Evolutionary conservation across 495 filamentous ascomycete species (phyloP).

Genomic region (Aspergillus ellipticus): DNA sequence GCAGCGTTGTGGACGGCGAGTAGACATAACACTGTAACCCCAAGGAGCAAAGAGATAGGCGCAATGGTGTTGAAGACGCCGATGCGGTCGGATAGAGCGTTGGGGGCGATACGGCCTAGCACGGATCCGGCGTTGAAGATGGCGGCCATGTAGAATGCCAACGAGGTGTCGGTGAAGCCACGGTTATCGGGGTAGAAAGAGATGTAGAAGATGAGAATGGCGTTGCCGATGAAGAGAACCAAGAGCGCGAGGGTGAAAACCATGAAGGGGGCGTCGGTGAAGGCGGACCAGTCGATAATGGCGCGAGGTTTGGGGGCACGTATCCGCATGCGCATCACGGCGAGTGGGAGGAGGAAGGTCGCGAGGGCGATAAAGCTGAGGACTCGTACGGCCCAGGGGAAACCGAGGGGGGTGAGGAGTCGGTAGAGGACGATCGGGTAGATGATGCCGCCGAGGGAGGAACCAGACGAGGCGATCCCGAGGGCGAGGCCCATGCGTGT

Average conservation of each 20-base stretch:
- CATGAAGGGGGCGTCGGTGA: slow-evolving; percentile 29
- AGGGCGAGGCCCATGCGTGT: slow-evolving; percentile 30
- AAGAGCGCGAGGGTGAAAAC: slow-evolving; percentile 24
- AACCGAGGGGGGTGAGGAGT: slow-evolving; percentile 39
- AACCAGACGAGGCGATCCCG: slow-evolving; percentile 36
- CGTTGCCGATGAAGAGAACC: slow-evolving; percentile 26
- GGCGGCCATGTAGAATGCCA: slow-evolving; percentile 38
- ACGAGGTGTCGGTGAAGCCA: slow-evolving; percentile 1
- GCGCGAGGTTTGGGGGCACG: slow-evolving; percentile 11
- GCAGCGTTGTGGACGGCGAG: slow-evolving; percentile 24
- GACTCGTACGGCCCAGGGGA: slow-evolving; percentile 44
- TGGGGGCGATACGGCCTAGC: slow-evolving; percentile 36
- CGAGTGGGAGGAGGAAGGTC: slow-evolving; percentile 37
- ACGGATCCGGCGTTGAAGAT: slow-evolving; percentile 40
- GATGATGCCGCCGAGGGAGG: slow-evolving; percentile 42
- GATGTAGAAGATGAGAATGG: slow-evolving; percentile 36
- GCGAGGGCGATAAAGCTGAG: slow-evolving; percentile 46
- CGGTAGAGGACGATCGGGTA: slow-evolving; percentile 47
- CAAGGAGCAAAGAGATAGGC: slow-evolving; percentile 21
- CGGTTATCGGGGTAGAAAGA: slow-evolving; percentile 6
- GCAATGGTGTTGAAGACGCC: slow-evolving; percentile 35
- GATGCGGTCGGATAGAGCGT: slow-evolving; percentile 32
- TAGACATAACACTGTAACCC: slow-evolving; percentile 29
- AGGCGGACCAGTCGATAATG: slow-evolving; percentile 27
- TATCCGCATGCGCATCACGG: slow-evolving; percentile 38